phyloP scores from a whole-genome alignment of 495 filamentous ascomycete genomes.

The Aspergillus wentii region DNA sequence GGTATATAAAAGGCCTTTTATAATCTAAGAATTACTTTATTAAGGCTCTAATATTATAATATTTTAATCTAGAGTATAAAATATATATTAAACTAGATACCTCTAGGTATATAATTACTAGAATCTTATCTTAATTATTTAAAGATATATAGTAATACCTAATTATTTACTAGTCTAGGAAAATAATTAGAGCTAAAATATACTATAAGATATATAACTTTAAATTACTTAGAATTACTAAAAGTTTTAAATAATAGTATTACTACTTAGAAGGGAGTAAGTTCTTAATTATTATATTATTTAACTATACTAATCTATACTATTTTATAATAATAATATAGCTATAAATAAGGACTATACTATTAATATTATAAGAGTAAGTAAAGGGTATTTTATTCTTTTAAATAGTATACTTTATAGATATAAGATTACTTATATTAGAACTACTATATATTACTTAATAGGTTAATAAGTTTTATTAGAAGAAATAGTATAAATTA shows the following conservation, averaged over 20 bases:
- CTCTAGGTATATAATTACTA: too few relatives aligned
- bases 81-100: too few relatives aligned
- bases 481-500: background rate
- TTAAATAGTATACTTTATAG: background rate
- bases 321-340: background rate
- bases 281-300: background rate
- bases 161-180: background rate
- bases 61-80: too few relatives aligned
- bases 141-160: background rate
- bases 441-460: background rate
- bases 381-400: background rate
- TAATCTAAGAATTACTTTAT: too few relatives aligned
- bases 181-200: background rate
- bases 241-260: background rate
- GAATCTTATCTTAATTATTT: too few relatives aligned
- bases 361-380: background rate
- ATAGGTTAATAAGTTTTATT: background rate
- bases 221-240: background rate
- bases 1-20: too few relatives aligned
- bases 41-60: too few relatives aligned
- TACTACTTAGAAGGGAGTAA: background rate
- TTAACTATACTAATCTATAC: background rate
- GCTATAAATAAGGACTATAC: background rate
- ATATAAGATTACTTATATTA: background rate
- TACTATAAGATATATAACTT: background rate